Conservation (phyloP, 1,284 basidiomycete species). For the Leccinum fallax region DNA sequence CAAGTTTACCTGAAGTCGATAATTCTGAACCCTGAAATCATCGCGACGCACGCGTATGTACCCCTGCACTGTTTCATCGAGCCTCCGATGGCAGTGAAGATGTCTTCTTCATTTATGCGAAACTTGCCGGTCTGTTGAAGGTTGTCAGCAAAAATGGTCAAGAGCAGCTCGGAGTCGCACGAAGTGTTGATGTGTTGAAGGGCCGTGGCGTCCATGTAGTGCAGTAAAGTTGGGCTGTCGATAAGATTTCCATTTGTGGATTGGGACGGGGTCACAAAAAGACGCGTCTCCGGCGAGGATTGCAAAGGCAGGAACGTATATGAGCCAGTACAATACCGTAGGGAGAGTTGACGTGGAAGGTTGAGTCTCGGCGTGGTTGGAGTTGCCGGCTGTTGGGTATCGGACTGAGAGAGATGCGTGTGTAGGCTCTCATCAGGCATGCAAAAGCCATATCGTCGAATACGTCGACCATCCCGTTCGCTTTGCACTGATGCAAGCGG, state of each 20-base stretch:
- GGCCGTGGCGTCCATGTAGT: conserved; percentile 94
- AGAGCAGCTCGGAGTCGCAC: conserved; percentile 95
- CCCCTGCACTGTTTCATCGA: conserved; percentile 90
- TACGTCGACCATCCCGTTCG: conserved; percentile 99
- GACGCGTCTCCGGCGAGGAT: background rate
- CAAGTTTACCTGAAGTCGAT: conserved; percentile 96
- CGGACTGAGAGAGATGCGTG: conserved; percentile 58
- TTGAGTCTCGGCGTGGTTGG: conserved; percentile 97
- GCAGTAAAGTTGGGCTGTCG: conserved; percentile 85
- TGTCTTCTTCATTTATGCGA: conserved; percentile 99
- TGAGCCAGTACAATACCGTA: conserved; percentile 99
- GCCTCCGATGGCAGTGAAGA: conserved; percentile 91
- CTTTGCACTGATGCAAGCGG: conserved; percentile 97
- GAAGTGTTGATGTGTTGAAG: conserved; percentile 99
- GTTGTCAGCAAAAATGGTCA: conserved; percentile 98
- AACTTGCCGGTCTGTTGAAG: conserved; percentile 99
- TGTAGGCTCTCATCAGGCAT: conserved; percentile 52
- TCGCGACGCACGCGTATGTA: conserved; percentile 95
- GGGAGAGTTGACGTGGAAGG: conserved; percentile 99
- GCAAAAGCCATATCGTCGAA: conserved; percentile 84
- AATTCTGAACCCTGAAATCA: conserved; percentile 98
- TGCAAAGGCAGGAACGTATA: conserved; percentile 50
- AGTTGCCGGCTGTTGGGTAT: conserved; percentile 98
- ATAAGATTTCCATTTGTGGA: conserved; percentile 94
- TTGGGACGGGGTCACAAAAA: conserved; percentile 9